A percentile compares a stretch with the other conserved stretches of the same genome.
Evolutionary conservation across 495 filamentous ascomycete genomes (phyloP).

Genomic region (Trichocladium uniseriatum): DNA sequence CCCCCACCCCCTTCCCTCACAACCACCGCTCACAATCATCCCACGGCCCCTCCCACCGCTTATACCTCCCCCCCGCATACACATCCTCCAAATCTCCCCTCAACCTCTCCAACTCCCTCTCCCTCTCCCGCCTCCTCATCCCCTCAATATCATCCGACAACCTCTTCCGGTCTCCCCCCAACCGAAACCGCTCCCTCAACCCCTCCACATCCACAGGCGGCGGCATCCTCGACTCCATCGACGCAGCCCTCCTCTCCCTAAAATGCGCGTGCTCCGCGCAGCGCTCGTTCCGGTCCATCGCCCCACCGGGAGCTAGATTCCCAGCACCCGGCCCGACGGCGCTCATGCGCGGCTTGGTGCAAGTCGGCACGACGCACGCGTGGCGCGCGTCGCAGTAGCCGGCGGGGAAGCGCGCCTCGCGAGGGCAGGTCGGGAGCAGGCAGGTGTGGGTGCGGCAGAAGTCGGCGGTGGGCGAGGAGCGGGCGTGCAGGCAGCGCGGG

Average conservation of each 20-base stretch:
- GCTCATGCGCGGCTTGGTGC: slow-evolving; percentile 3
- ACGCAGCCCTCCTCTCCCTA: not conserved
- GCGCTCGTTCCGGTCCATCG: not conserved
- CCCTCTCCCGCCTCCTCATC: slow-evolving; percentile 6
- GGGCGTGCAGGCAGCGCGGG: not conserved
- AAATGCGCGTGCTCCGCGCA: slow-evolving; percentile 1
- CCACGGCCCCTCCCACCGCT: too few species aligned
- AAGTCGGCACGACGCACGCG: slow-evolving; percentile 4
- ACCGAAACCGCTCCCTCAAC: not conserved
- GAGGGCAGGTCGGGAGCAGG: not conserved
- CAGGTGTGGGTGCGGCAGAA: slow-evolving; percentile 8
- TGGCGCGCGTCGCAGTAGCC: slow-evolving; percentile 6
- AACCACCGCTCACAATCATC: too few species aligned
- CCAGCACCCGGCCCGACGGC: not conserved
- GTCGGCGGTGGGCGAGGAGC: not conserved
- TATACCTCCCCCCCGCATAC: too few species aligned
- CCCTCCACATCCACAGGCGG: not conserved
- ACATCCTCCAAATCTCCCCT: slow-evolving; percentile 1
- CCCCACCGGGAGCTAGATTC: not conserved
- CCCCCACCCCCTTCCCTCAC: too few species aligned
- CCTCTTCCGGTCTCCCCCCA: slow-evolving; percentile 1
- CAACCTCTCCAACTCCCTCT: slow-evolving; percentile 1
- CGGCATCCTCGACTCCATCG: not conserved
- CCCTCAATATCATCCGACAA: slow-evolving; percentile 10
- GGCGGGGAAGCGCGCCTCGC: not conserved